These are phyloP conservation scores for Fomitopsis pinicola DNA, from an alignment of 1,284 basidiomycete species.

Conservation along the genomic window DNA sequence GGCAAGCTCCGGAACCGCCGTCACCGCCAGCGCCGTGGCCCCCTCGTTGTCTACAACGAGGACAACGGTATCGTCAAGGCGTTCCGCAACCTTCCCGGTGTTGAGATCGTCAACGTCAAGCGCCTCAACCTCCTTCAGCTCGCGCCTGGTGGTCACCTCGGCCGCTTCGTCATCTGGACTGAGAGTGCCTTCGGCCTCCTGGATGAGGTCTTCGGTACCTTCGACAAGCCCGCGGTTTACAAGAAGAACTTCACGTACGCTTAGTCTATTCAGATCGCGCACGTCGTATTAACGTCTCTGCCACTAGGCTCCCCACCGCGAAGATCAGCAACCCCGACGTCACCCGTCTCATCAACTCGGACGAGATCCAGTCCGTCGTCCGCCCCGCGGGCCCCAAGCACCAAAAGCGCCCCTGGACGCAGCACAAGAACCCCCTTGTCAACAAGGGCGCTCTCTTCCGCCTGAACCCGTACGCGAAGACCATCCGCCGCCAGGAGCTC, in stretches of 20 bases:
- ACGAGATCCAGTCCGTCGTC: slow-evolving; percentile 94
- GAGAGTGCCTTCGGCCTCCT: slow-evolving; percentile 91
- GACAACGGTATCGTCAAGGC: slow-evolving; percentile 98
- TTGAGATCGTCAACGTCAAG: slow-evolving; percentile 95
- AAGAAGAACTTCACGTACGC: slow-evolving; percentile 93
- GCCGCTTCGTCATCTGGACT: slow-evolving; percentile 99
- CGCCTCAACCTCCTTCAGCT: slow-evolving; percentile 98
- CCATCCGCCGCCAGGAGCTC: slow-evolving; percentile 83
- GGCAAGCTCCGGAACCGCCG: slow-evolving; percentile 98
- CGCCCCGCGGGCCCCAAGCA: slow-evolving; percentile 79
- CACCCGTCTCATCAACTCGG: slow-evolving; percentile 97
- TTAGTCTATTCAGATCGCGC: slow-evolving; percentile 3
- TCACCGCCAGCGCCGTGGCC: slow-evolving; percentile 96
- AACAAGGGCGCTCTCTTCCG: slow-evolving; percentile 98
- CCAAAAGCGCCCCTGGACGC: slow-evolving; percentile 94
- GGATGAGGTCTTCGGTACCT: slow-evolving; percentile 94
- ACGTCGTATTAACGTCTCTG: background rate
- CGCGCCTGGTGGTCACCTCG: slow-evolving; percentile 98
- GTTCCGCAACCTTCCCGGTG: slow-evolving; percentile 98
- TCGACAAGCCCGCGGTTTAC: slow-evolving; percentile 77
- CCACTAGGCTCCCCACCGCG: slow-evolving; percentile 75
- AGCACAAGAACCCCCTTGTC: slow-evolving; percentile 98
- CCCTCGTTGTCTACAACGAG: slow-evolving; percentile 96
- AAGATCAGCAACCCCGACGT: slow-evolving; percentile 98
- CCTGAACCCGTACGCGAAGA: slow-evolving; percentile 99